Base-by-base conservation (phyloP, 2,329 filamentous ascomycete species). In the Triangularia setosa region DNA sequence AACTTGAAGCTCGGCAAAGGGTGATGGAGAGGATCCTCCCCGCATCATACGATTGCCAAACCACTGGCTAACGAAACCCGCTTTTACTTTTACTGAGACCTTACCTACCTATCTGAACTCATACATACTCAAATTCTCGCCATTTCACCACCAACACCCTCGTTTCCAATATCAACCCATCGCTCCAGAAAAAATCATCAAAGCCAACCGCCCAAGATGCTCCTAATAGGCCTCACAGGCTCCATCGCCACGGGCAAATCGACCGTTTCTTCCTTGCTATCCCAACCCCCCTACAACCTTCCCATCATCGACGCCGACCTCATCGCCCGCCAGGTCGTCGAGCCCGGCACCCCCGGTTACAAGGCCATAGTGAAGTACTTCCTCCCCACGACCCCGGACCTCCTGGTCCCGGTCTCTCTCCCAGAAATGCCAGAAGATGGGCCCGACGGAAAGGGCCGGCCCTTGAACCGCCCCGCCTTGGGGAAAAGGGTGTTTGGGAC, bases 221-320 rank as follows among this genome's bases (percentile, higher is more conserved):
- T 98, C 58, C 88, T 99, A 73, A 93, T 99, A 72, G 95, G 95
- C 64, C 87, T 99, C 25, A 99, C 95, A 8, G 95, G 95, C 75
- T 97, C 93, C 66, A 98, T 99, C 75, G 95, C 95, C 66, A 99
- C 95, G 5, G 95, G 95, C 76, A 99, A 99, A 85, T 97, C 94
- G 55, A 99, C 94, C 69, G 93, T 97, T 62, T 97, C 95, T 27
- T 83, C 84, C 44, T 84, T 97, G 71, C 90, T 99, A 72, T 87
- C 90, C 59, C 83, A 86, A 4, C 82, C 91, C 4, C 95, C 94
- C 0, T 91, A 97, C 81, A 89, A 86, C 66, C 85, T 99, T 67
- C 93, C 95, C 72, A 85, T 99, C 71, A 89, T 99, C 80, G 95
- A 99, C 75, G 94, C 95, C 74, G 95, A 99, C 80, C 79, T 96